A percentile compares a stretch with the other conserved stretches of the same genome.
These are phyloP conservation scores for Astragalus membranaceus DNA, from an alignment of 306 rosid species.

Conservation along the genomic window DNA sequence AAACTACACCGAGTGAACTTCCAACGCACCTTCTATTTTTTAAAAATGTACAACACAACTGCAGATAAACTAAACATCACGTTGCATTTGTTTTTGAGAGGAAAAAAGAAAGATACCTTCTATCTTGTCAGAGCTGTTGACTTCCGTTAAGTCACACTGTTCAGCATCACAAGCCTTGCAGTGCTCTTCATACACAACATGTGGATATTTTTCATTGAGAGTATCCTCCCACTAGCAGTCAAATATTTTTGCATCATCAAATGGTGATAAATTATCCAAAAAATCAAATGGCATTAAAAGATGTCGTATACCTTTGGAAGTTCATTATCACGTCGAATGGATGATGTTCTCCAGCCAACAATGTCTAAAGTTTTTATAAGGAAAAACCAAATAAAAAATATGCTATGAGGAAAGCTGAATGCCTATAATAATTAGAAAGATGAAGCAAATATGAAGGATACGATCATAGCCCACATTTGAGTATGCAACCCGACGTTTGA, in stretches of 20 bases:
- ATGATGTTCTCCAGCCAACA: constrained; percentile 99
- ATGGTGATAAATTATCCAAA: constrained; percentile 4
- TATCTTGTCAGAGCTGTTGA: constrained; percentile 48
- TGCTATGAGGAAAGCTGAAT: not conserved
- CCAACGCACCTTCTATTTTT: not conserved
- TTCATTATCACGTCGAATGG: constrained; percentile 68
- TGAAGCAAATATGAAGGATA: constrained; percentile 46
- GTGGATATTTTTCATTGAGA: constrained; percentile 81
- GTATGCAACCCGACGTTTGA: constrained; percentile 69
- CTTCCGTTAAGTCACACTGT: constrained; percentile 39
- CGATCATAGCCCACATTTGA: constrained; percentile 90
- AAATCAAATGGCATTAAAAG: constrained; percentile 11
- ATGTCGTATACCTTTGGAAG: constrained; percentile 71
- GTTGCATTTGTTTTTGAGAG: not conserved
- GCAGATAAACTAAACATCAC: not conserved
- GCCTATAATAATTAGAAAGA: not conserved
- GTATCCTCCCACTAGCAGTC: constrained; percentile 71
- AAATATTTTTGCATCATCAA: constrained; percentile 9
- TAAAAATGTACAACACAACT: not conserved
- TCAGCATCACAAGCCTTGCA: constrained; percentile 81
- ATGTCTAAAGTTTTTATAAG: constrained; percentile 51
- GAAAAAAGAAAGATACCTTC: constrained; percentile 52
- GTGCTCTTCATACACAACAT: constrained; percentile 84
- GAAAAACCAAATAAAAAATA: constrained; percentile 30
- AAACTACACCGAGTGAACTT: not conserved